Conservation (phyloP, 2,329 filamentous ascomycete genomes). For the Xylariaceae sp. region DNA sequence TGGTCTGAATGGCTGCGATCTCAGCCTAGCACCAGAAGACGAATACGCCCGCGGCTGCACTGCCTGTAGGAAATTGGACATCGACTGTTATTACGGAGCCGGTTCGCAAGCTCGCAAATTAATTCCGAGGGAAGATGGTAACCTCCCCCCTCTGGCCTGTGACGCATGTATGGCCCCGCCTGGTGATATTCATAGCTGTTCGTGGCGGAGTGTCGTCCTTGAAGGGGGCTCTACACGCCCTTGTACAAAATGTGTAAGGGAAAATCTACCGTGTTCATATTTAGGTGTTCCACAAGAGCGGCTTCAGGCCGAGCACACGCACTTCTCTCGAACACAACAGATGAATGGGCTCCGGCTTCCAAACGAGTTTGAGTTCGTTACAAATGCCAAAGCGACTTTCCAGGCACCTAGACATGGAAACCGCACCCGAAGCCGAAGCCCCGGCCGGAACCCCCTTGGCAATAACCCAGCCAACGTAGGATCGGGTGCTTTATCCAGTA, state of each 20-base stretch:
- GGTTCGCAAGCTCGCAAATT: neutral
- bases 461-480: too few species aligned
- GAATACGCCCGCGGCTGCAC: too few species aligned
- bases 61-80: neutral
- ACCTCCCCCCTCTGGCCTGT: neutral
- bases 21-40: too few species aligned
- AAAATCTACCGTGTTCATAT: neutral
- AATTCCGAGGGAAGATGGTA: slow-evolving; percentile 4
- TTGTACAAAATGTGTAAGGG: neutral
- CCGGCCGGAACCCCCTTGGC: too few species aligned
- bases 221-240: neutral
- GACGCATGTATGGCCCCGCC: neutral
- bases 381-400: neutral
- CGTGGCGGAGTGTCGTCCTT: slow-evolving; percentile 1
- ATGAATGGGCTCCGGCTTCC: neutral
- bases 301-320: neutral
- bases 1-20: neutral
- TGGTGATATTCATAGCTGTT: neutral
- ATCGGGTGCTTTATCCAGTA: too few species aligned
- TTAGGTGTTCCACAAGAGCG: neutral
- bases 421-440: too few species aligned
- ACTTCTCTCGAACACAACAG: neutral
- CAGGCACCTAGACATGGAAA: neutral
- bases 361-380: neutral
- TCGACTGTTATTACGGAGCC: neutral